Percentiles rank a stretch among this genome's conserved stretches.
Conservation (phyloP, 176 grass and related monocot species). For the Paspalum vaginatum region DNA sequence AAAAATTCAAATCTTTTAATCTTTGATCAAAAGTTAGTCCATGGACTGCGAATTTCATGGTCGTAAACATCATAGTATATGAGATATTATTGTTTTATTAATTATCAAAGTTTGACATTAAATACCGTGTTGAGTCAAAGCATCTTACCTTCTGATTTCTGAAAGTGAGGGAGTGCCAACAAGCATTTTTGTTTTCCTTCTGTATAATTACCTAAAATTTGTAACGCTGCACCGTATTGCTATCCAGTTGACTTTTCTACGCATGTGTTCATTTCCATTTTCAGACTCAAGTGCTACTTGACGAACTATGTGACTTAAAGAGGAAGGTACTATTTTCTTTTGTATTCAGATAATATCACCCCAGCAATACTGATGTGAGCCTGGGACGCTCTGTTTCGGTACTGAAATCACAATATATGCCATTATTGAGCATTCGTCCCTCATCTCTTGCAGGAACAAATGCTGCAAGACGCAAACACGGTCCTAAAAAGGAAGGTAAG, state of each 20-base stretch:
- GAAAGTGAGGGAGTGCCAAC: too few relatives aligned
- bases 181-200: not conserved
- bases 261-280: slow-evolving; percentile 15
- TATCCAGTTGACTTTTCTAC: slow-evolving; percentile 17
- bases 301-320: slow-evolving; percentile 71
- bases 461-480: slow-evolving; percentile 67
- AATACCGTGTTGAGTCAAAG: too few relatives aligned
- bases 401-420: not conserved
- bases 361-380: not conserved
- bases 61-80: too few relatives aligned
- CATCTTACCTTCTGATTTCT: too few relatives aligned
- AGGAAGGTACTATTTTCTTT: slow-evolving; percentile 49
- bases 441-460: slow-evolving; percentile 55
- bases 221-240: not conserved
- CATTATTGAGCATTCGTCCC: not conserved
- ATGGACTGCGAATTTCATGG: too few relatives aligned
- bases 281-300: slow-evolving; percentile 64
- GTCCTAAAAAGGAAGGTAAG: slow-evolving; percentile 70
- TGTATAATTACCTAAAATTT: not conserved
- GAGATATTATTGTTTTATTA: too few relatives aligned
- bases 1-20: too few relatives aligned
- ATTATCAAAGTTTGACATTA: too few relatives aligned
- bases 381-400: not conserved
- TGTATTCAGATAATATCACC: not conserved
- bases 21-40: too few relatives aligned